Conservation (phyloP, 108 stramenopile genomes). For the Pseudonitzschia multistriata region DNA sequence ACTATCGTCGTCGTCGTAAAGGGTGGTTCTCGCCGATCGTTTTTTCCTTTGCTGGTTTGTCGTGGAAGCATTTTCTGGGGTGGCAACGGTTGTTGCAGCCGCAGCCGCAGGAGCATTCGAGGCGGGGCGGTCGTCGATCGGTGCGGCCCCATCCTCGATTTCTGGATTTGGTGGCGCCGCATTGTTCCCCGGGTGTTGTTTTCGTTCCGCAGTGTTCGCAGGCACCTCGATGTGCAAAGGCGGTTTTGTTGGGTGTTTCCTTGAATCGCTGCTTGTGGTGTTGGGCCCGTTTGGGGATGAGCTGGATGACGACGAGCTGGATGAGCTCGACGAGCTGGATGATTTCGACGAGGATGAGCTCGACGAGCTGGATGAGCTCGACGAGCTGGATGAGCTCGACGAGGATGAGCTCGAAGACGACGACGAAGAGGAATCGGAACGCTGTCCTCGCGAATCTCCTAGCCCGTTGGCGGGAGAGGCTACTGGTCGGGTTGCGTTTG, state of each 20-base stretch:
- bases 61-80: not conserved
- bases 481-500: not conserved
- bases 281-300: not conserved
- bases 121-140: not conserved
- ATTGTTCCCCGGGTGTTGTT: not conserved
- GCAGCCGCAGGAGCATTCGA: no score
- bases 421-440: not conserved
- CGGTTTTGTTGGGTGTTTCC: not conserved
- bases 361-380: not conserved
- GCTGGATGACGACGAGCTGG: not conserved
- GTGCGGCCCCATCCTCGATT: no score
- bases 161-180: not conserved
- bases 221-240: not conserved
- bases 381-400: not conserved
- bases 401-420: not conserved
- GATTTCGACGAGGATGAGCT: not conserved
- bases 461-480: no score
- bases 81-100: not conserved
- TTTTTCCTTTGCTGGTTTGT: not conserved
- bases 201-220: not conserved
- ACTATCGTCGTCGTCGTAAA: constrained; percentile 9
- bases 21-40: not conserved
- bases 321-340: not conserved
- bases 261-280: not conserved
- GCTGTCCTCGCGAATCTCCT: not conserved